Evolutionary conservation across 169 alveolate genomes (phyloP).

Genomic region (Eimeria zaria): DNA sequence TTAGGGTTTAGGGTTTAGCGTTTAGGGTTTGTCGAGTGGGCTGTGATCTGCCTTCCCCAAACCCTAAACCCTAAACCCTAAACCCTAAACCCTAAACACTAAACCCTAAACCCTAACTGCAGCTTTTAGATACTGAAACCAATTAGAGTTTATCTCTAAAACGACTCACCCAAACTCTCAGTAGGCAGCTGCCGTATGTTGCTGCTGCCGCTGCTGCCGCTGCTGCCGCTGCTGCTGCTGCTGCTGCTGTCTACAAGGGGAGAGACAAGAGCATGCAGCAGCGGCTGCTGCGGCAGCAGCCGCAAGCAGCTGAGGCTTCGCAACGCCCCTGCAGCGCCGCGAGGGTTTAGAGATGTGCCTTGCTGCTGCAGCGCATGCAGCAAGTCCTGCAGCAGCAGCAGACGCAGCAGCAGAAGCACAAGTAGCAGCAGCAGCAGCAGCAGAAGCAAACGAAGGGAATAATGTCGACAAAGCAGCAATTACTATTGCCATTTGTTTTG

Average conservation of each 20-base stretch:
- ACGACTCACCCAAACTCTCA: conserved; percentile 3
- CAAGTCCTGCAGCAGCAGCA: conserved; percentile 60
- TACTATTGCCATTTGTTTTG: no score
- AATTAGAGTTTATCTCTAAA: background rate
- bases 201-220: conserved; percentile 60
- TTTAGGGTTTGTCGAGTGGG: background rate
- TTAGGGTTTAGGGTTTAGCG: conserved; percentile 5
- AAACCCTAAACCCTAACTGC: background rate
- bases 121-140: no score
- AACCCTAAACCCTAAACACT: conserved; percentile 16
- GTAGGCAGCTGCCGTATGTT: background rate
- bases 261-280: conserved; percentile 38
- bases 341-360: background rate
- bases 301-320: conserved; percentile 14
- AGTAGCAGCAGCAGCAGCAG: conserved; percentile 61
- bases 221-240: conserved; percentile 67
- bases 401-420: conserved; percentile 20
- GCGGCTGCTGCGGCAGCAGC: conserved; percentile 61
- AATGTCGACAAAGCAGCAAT: no score
- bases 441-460: background rate
- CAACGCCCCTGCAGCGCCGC: conserved; percentile 9
- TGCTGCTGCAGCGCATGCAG: conserved; percentile 44
- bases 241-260: background rate
- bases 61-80: conserved; percentile 26
- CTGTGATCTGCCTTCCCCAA: background rate